Evolutionary conservation across 2,329 filamentous ascomycete genomes (phyloP), one percentile per base, ranked within the genome.

Genomic region (Colletotrichum sp.): DNA sequence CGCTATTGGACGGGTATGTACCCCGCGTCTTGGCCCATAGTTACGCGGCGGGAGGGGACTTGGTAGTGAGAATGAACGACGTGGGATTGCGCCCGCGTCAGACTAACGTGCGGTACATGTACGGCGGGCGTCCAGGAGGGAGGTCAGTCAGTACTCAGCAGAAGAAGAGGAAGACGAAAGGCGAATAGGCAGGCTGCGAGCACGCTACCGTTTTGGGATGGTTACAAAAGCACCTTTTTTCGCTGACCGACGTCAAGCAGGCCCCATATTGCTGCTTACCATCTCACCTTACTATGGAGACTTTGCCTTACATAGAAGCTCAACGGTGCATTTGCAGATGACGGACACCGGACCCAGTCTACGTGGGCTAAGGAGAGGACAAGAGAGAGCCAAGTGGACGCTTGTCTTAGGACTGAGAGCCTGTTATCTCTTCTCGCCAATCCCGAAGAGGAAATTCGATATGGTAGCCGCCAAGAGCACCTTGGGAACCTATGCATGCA

Each of bases 1-100:
- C 73, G 73, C 73, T 76, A 76, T 73, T 73, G 73, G 73, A 60
- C 73, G 73, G 73, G 73, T 76, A 76, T 76, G 73, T 76, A 76
- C 73, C 73, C 73, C 73, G 64, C 73, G 59, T 73, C 70, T 69
- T 76, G 64, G 73, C 49, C 70, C 30, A 34, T 63, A 36, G 34
- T 59, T 49, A 52, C 24, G 44, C 44, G 49, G 28, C 72, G 59
- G 62, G 64, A 67, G 24, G 24, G 63, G 36, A 36, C 30, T 64
- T 24, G 21, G 32, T 15, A 21, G n/a, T 21, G 62, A 68, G 57
- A 55, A 52, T 26, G 24, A 52, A 70, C 18, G 34, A 55, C 32
- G 32, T 59, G 57, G 63, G 57, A 49, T 36, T 71, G n/a, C 24
- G 67, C 67, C 62, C 60, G 59, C 72, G 34, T 75, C 60, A 36